These are phyloP conservation scores for Mimosa bimucronata DNA, from an alignment of 306 rosid species.

Conservation along the genomic window DNA sequence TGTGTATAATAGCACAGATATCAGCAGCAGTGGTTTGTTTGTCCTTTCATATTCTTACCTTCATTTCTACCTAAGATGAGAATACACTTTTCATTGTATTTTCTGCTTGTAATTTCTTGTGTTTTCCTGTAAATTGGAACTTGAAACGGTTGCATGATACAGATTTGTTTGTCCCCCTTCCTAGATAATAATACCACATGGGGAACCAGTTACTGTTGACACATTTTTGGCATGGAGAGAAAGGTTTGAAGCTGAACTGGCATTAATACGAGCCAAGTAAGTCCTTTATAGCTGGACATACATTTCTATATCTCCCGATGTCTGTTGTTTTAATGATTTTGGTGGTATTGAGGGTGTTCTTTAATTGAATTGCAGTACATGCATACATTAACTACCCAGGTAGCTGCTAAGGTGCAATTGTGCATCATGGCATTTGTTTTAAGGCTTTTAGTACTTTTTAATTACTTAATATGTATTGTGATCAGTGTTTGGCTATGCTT, in stretches of 20 bases:
- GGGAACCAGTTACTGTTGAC: constrained; percentile 92
- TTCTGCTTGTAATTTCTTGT: constrained; percentile 12
- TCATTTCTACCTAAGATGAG: too few relatives aligned
- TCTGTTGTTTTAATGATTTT: constrained; percentile 10
- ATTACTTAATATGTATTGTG: not conserved
- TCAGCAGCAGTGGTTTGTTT: too few relatives aligned
- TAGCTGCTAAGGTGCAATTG: not conserved
- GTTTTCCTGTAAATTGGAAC: constrained; percentile 17
- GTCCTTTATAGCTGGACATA: constrained; percentile 38
- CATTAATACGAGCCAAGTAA: constrained; percentile 99
- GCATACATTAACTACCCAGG: not conserved
- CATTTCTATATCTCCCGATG: constrained; percentile 12
- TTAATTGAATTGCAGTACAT: constrained; percentile 4
- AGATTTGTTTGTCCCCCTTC: constrained; percentile 33
- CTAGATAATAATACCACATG: constrained; percentile 89
- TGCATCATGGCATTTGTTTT: not conserved
- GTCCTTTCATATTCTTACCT: too few relatives aligned
- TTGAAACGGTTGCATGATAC: constrained; percentile 40
- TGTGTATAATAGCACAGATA: too few relatives aligned
- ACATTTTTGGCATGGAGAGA: constrained; percentile 98
- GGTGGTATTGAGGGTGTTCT: too few relatives aligned
- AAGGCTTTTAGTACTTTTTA: not conserved
- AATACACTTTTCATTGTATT: too few relatives aligned
- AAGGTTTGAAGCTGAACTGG: constrained; percentile 96
- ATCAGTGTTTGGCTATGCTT: not conserved